Evolutionary conservation across 2,329 filamentous ascomycete species (phyloP).

Genomic region (Sphaerostilbella broomeana): DNA sequence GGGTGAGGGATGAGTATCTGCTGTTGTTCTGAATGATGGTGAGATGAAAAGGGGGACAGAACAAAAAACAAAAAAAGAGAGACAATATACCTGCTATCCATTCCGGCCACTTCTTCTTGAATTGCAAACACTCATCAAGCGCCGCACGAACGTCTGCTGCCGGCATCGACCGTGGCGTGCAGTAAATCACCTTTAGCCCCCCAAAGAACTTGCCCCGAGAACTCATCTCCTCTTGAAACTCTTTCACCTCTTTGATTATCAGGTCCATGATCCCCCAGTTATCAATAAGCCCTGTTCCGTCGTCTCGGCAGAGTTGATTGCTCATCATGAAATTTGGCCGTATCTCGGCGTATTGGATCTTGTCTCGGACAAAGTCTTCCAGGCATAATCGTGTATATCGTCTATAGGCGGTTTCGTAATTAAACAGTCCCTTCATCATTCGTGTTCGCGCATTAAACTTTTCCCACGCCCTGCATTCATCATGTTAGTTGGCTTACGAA

Average conservation of each 20-base stretch:
- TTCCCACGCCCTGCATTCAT: conserved; percentile 42
- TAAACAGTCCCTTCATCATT: conserved; percentile 67
- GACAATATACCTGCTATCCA: conserved; percentile 54
- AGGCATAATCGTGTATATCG: conserved; percentile 55
- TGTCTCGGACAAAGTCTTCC: conserved; percentile 55
- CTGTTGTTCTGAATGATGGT: not conserved
- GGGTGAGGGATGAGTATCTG: too few species aligned
- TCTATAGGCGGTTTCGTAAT: conserved; percentile 57
- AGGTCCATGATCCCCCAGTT: conserved; percentile 56
- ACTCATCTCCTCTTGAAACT: conserved; percentile 35
- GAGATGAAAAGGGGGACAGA: not conserved
- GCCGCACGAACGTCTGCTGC: conserved; percentile 41
- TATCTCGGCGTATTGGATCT: conserved; percentile 66
- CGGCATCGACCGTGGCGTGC: conserved; percentile 57
- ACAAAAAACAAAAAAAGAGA: not conserved
- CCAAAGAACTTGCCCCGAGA: conserved; percentile 41
- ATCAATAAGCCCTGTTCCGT: conserved; percentile 45
- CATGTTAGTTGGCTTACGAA: not conserved
- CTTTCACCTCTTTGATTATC: conserved; percentile 47
- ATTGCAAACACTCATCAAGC: conserved; percentile 53
- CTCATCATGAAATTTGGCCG: conserved; percentile 60
- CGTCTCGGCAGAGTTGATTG: conserved; percentile 54
- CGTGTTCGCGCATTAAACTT: conserved; percentile 63
- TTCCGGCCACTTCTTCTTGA: conserved; percentile 50
- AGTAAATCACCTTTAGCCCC: conserved; percentile 66